Evolutionary conservation across 495 filamentous ascomycete genomes (phyloP).

Genomic region (Xylaria palmicola): DNA sequence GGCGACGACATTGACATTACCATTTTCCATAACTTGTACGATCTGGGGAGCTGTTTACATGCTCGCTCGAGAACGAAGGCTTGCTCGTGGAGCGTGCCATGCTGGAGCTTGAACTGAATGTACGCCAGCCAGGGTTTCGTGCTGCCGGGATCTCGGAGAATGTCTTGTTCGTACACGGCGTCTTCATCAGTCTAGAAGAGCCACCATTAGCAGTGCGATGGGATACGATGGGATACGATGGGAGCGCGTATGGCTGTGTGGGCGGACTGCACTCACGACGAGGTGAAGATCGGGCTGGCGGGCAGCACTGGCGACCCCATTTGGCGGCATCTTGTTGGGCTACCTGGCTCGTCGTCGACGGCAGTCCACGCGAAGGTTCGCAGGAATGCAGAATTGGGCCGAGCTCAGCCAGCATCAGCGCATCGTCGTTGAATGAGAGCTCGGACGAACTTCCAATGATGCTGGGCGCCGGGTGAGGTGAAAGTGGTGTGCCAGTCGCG

Average conservation of each 20-base stretch:
- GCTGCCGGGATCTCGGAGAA: constrained; percentile 79
- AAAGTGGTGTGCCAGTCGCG: constrained; percentile 7
- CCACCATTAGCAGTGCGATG: constrained; percentile 5
- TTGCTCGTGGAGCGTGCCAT: constrained; percentile 85
- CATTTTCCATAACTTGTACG: constrained; percentile 99
- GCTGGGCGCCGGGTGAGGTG: background rate
- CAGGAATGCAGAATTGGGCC: constrained; percentile 14
- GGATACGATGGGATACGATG: background rate
- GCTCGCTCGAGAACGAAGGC: constrained; percentile 95
- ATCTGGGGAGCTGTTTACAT: constrained; percentile 83
- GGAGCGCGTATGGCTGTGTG: background rate
- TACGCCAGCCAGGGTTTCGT: constrained; percentile 97
- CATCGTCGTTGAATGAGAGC: too few relatives aligned
- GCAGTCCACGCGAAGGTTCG: constrained; percentile 26
- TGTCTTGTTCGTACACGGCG: constrained; percentile 92
- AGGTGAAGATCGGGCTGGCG: constrained; percentile 65
- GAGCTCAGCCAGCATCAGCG: constrained; percentile 12
- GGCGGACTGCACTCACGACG: constrained; percentile 67
- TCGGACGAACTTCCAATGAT: background rate
- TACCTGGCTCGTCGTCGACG: constrained; percentile 13
- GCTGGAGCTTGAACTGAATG: constrained; percentile 84
- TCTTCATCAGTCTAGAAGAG: constrained; percentile 72
- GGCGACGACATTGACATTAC: constrained; percentile 39
- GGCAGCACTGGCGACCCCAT: constrained; percentile 27
- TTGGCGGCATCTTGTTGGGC: constrained; percentile 24